These are phyloP conservation scores for Carex scoparia DNA, from an alignment of 176 grass and related monocot genomes.

Conservation along the genomic window DNA sequence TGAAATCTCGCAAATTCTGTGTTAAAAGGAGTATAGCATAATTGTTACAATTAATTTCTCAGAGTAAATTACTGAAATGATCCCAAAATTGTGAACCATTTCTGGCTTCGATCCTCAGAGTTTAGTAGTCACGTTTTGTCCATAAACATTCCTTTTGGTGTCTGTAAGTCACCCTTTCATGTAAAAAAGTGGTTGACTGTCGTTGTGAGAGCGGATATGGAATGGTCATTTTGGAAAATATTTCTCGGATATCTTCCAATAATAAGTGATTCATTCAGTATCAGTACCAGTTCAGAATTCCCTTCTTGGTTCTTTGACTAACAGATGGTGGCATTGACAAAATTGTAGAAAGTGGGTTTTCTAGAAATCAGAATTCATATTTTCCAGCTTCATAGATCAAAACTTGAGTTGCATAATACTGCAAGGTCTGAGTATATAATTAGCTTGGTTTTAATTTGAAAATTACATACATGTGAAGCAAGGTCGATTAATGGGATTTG, in stretches of 20 bases:
- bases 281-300: not conserved
- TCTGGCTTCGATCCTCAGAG: not conserved
- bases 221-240: not conserved
- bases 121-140: not conserved
- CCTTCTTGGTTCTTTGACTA: not conserved
- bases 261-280: not conserved
- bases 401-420: not conserved
- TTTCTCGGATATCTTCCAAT: not conserved
- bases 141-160: not conserved
- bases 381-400: not conserved
- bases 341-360: not conserved
- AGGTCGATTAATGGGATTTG: not conserved
- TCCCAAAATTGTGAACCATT: not conserved
- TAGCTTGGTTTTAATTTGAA: not conserved
- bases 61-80: not conserved
- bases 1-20: not conserved
- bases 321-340: not conserved
- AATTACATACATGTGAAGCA: not conserved
- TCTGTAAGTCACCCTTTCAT: not conserved
- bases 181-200: not conserved
- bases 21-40: not conserved
- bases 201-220: not conserved
- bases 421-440: not conserved
- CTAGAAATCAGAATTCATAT: not conserved
- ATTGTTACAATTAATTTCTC: not conserved